Evolutionary conservation across 1,284 basidiomycete genomes (phyloP).

Genomic region (Takashimella koratensis): DNA sequence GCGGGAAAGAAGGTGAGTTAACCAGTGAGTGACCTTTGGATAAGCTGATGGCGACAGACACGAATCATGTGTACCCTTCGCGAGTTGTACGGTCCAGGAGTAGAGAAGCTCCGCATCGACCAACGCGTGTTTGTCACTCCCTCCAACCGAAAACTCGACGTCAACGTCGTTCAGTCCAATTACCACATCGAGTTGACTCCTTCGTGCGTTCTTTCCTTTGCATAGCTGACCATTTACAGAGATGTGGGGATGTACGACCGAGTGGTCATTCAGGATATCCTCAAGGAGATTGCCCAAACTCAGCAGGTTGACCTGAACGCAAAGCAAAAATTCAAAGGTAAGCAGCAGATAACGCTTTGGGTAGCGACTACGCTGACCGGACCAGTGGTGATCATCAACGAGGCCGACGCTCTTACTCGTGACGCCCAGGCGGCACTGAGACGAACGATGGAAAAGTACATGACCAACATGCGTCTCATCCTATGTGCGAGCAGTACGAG

Average conservation of each 20-base stretch:
- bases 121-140: conserved; percentile 95
- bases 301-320: conserved; percentile 96
- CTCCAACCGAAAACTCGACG: conserved; percentile 89
- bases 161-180: conserved; percentile 95
- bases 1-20: conserved; percentile 78
- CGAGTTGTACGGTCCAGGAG: conserved; percentile 86
- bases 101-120: conserved; percentile 98
- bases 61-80: conserved; percentile 83
- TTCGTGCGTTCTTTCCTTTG: conserved; percentile 57
- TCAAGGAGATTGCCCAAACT: conserved; percentile 98
- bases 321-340: conserved; percentile 94
- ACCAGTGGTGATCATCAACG: conserved; percentile 94
- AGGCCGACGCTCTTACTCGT: conserved; percentile 88
- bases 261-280: conserved; percentile 90
- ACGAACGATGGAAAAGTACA: conserved; percentile 99
- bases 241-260: conserved; percentile 96
- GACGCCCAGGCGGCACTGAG: conserved; percentile 96
- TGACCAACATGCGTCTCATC: conserved; percentile 94
- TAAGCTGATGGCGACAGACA: conserved; percentile 57
- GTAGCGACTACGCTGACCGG: conserved; percentile 4
- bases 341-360: conserved; percentile 10
- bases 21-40: conserved; percentile 3
- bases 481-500: conserved; percentile 97
- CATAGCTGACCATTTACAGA: conserved; percentile 50
- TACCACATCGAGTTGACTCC: conserved; percentile 98